These are phyloP conservation scores for Fusarium xyrophilum DNA, from an alignment of 2,329 filamentous ascomycete genomes.

Conservation along the genomic window DNA sequence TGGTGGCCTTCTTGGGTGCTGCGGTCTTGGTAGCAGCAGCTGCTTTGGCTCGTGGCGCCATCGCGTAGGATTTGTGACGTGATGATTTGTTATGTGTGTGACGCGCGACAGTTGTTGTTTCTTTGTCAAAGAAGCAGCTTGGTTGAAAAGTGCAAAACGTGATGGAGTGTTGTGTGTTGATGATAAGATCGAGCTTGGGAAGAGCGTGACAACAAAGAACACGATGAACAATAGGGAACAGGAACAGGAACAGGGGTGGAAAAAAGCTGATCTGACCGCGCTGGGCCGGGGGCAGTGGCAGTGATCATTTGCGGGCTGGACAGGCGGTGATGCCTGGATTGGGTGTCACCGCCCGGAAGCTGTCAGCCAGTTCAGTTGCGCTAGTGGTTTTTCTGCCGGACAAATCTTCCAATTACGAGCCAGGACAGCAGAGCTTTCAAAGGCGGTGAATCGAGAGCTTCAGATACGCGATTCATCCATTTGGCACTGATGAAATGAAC, in stretches of 20 bases:
- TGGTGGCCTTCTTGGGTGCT: slow-evolving; percentile 39
- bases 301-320: slow-evolving; percentile 30
- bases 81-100: slow-evolving; percentile 3
- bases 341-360: slow-evolving; percentile 26
- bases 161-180: slow-evolving; percentile 11
- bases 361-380: not conserved
- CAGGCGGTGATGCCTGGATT: slow-evolving; percentile 19
- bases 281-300: slow-evolving; percentile 24
- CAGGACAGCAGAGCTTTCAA: not conserved
- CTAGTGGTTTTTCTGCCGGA: slow-evolving; percentile 3
- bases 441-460: slow-evolving; percentile 21
- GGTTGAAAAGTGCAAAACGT: not conserved
- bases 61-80: slow-evolving; percentile 34
- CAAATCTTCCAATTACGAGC: not conserved
- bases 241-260: too few species aligned
- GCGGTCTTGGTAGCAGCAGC: slow-evolving; percentile 38
- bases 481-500: not conserved
- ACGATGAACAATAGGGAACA: not conserved
- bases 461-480: slow-evolving; percentile 12
- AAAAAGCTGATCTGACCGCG: slow-evolving; percentile 31
- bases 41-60: slow-evolving; percentile 45
- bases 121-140: not conserved
- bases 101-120: slow-evolving; percentile 6
- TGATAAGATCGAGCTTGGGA: slow-evolving; percentile 21
- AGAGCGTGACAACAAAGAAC: slow-evolving; percentile 2